phyloP scores from a whole-genome alignment of 1,139 yeast genomes.

The Suhomyces ambrosiae region DNA sequence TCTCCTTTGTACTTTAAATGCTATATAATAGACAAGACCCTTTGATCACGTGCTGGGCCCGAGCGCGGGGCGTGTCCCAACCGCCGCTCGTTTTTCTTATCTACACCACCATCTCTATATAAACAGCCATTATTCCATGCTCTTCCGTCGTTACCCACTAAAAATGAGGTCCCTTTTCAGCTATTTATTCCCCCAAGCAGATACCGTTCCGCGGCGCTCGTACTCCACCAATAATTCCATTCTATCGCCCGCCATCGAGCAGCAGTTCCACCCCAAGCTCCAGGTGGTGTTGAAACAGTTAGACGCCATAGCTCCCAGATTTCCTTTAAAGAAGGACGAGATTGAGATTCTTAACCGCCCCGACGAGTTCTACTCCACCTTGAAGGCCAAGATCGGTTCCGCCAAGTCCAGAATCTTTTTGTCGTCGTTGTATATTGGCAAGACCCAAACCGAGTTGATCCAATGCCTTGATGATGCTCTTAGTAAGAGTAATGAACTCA shows the following conservation, averaged over 20 bases:
- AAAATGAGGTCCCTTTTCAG: constrained; percentile 12
- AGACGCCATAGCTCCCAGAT: constrained; percentile 71
- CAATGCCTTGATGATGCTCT: constrained; percentile 63
- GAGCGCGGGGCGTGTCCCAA: background rate
- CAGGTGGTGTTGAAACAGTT: constrained; percentile 55
- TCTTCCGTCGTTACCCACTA: constrained; percentile 3
- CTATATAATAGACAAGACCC: too few species aligned
- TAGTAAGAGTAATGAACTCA: constrained; percentile 55
- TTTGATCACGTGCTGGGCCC: too few species aligned
- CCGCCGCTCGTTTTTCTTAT: constrained; percentile 3
- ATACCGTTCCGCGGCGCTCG: constrained; percentile 17
- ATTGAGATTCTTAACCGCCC: constrained; percentile 71
- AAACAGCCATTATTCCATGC: constrained; percentile 8
- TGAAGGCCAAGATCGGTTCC: constrained; percentile 55
- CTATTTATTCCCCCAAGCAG: constrained; percentile 10
- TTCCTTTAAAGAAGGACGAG: constrained; percentile 59
- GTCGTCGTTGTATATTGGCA: constrained; percentile 87
- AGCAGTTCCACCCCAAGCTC: constrained; percentile 51
- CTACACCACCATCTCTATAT: constrained; percentile 1
- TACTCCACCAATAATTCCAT: constrained; percentile 39
- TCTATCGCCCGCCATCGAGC: too few species aligned
- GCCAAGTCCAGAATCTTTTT: constrained; percentile 71
- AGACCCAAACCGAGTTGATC: constrained; percentile 72
- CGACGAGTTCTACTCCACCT: constrained; percentile 60
- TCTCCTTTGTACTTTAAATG: too few species aligned